phyloP scores from a whole-genome alignment of 2,329 filamentous ascomycete genomes.

The Arachnomyces sp. region DNA sequence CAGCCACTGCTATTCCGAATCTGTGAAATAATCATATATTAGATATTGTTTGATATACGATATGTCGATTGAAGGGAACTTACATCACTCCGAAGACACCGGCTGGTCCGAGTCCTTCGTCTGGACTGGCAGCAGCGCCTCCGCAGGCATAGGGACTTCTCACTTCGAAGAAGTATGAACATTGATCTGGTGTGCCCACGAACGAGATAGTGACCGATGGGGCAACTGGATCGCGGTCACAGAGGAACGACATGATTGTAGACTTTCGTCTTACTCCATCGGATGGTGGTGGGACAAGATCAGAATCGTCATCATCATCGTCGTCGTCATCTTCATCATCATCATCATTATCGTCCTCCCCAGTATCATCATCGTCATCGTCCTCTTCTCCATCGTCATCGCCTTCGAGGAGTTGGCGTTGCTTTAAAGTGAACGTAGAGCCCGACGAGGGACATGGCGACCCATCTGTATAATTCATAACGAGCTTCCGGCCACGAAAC shows the following conservation, averaged over 20 bases:
- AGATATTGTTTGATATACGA: constrained; percentile 1
- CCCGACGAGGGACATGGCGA: constrained; percentile 53
- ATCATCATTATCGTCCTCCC: constrained; percentile 19
- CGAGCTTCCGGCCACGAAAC: constrained; percentile 52
- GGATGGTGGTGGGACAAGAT: constrained; percentile 5
- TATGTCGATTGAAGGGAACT: constrained; percentile 37
- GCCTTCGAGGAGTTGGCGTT: constrained; percentile 8
- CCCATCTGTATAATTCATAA: constrained; percentile 69
- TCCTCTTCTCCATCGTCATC: constrained; percentile 16
- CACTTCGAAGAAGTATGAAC: constrained; percentile 92
- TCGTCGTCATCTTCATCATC: constrained; percentile 32
- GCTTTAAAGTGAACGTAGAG: constrained; percentile 5
- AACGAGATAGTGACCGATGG: constrained; percentile 69
- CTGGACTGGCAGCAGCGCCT: constrained; percentile 53
- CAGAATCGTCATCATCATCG: constrained; percentile 23
- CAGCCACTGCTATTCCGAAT: constrained; percentile 64
- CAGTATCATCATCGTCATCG: constrained; percentile 20
- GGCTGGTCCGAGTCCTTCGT: constrained; percentile 58
- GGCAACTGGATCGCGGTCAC: constrained; percentile 70
- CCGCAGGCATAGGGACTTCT: constrained; percentile 79
- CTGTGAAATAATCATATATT: constrained; percentile 22
- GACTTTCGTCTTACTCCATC: constrained; percentile 54
- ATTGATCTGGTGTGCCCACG: constrained; percentile 81
- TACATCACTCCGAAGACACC: constrained; percentile 85
- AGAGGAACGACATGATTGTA: constrained; percentile 85